Evolutionary conservation across 192 early-diverging fungal genomes (phyloP).

Genomic region (Dissophora globulifera): DNA sequence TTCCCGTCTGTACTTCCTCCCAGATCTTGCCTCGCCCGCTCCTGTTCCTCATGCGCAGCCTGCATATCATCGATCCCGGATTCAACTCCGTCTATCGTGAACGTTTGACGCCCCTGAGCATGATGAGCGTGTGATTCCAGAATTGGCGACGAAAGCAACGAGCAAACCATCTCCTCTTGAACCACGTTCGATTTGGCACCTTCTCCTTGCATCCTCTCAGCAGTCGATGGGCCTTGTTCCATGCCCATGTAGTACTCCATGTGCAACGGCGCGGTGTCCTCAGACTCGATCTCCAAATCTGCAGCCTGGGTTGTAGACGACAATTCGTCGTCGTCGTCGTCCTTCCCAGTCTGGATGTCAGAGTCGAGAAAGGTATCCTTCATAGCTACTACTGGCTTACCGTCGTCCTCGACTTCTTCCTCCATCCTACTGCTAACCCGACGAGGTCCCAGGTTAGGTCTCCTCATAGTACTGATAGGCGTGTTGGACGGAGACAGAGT

Average conservation of each 20-base stretch:
- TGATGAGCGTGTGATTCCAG: slow-evolving; percentile 3
- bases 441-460: slow-evolving; percentile 38
- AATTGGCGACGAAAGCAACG: slow-evolving; percentile 7
- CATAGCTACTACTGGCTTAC: neutral
- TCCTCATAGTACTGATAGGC: neutral
- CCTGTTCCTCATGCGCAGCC: neutral
- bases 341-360: neutral
- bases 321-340: neutral
- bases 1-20: neutral
- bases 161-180: slow-evolving; percentile 28
- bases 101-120: neutral
- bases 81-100: neutral
- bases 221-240: slow-evolving; percentile 11
- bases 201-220: slow-evolving; percentile 9
- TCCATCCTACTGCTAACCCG: slow-evolving; percentile 34
- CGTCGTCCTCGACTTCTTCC: slow-evolving; percentile 2
- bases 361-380: neutral
- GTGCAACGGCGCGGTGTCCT: slow-evolving; percentile 8
- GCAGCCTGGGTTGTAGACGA: slow-evolving; percentile 5
- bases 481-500: slow-evolving; percentile 6
- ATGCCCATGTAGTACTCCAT: slow-evolving; percentile 31
- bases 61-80: slow-evolving; percentile 5
- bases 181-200: slow-evolving; percentile 29
- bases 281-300: neutral
- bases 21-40: neutral